Evolutionary conservation across 805 yeast species (phyloP), one percentile per base, ranked within the genome.

Genomic region (Wickerhamiella slavikovae): DNA sequence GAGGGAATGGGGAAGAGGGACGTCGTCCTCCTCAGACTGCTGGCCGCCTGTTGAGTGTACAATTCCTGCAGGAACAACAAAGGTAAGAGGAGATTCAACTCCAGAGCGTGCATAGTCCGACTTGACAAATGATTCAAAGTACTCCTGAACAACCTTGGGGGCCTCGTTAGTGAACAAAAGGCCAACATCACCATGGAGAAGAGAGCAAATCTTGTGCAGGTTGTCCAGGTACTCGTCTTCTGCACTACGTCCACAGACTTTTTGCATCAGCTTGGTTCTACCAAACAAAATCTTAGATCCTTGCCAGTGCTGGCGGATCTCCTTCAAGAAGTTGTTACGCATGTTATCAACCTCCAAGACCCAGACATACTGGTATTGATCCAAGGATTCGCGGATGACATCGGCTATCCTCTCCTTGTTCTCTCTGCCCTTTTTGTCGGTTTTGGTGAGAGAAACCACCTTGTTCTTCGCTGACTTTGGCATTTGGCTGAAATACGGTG

Each of bases 381-480:
- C 95, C 35, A 89, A 64, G 13, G 76, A 71, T 35, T 65, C 65
- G 57, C 93, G 71, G 30, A 89, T 72, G 38, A 82, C 94, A 47
- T 83, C 94, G 42, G 82, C 89, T 41, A 85, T 71, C 45, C 85
- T 64, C 42, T 70, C 85, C 52, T 89, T 89, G 57, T 80, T 82
- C 44, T 79, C 95, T 41, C 73, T 71, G 29, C 94, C 94, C 51
- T 89, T 89, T 56, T 82, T 89, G 42, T 82, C 95, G 38, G 96
- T 85, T 50, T 85, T 85, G 22, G 99, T 89, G 43, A 89, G 63
- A 10, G 96, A 78, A 36, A 89, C 92, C 43, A 83, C 72, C 71
- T 79, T 89, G 42, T 94, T 75, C 68, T 96, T 85, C 53, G 72
- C 83, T 22, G 95, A 82, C 66, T 93, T 79, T 38, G 98, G 95